Conservation (phyloP, 805 yeast species). For the Grigorovia jiainica region DNA sequence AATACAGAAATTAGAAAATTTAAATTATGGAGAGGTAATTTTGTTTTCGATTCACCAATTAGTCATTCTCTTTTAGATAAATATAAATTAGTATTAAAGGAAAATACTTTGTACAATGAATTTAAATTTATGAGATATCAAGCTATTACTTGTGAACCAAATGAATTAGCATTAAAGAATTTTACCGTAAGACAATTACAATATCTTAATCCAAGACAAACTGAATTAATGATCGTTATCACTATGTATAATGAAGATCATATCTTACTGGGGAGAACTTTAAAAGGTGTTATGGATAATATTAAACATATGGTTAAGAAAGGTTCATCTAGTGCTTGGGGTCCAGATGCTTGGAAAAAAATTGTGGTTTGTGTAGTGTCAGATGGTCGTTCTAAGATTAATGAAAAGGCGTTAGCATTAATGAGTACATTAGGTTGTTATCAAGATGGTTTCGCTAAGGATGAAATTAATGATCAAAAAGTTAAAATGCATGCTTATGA, state of each 20-base stretch:
- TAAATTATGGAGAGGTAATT: conserved; percentile 50
- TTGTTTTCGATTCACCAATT: conserved; percentile 83
- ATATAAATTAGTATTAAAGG: conserved; percentile 35
- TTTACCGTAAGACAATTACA: conserved; percentile 79
- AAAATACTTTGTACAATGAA: conserved; percentile 35
- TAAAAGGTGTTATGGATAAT: conserved; percentile 86
- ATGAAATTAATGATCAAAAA: conserved; percentile 69
- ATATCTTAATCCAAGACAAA: conserved; percentile 67
- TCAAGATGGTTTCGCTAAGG: conserved; percentile 94
- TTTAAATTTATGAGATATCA: conserved; percentile 85
- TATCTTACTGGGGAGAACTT: conserved; percentile 67
- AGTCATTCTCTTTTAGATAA: conserved; percentile 54
- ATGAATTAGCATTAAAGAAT: conserved; percentile 46
- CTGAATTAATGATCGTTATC: conserved; percentile 77
- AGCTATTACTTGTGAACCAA: conserved; percentile 89
- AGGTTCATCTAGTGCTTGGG: conserved; percentile 71
- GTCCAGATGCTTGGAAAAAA: conserved; percentile 92
- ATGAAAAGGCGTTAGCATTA: conserved; percentile 69
- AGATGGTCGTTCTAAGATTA: conserved; percentile 82
- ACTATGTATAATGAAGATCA: conserved; percentile 91
- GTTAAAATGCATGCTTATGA: conserved; percentile 88
- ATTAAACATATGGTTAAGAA: conserved; percentile 63
- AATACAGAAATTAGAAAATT: conserved; percentile 25
- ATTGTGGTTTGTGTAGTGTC: conserved; percentile 82
- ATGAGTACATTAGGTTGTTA: conserved; percentile 82